phyloP scores from a whole-genome alignment of 2,329 filamentous ascomycete genomes.

The Exophiala lecanii-corni region DNA sequence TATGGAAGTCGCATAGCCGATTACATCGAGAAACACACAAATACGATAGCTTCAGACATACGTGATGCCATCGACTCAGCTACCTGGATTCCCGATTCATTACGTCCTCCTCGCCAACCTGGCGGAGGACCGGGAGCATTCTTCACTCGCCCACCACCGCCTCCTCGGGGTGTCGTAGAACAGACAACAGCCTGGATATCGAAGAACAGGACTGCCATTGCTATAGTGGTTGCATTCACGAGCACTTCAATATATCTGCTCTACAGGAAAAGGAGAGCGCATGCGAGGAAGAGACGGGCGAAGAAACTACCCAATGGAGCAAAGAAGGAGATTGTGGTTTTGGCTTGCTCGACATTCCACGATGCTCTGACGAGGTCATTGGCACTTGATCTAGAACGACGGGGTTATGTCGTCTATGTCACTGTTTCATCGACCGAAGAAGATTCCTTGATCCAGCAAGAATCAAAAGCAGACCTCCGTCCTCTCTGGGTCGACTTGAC shows the following conservation, averaged over 20 bases:
- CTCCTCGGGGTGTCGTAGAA: slow-evolving; percentile 46
- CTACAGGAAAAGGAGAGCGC: slow-evolving; percentile 56
- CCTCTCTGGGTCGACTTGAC: slow-evolving; percentile 78
- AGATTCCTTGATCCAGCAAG: slow-evolving; percentile 66
- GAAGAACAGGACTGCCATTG: slow-evolving; percentile 68
- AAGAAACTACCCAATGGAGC: slow-evolving; percentile 76
- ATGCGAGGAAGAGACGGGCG: slow-evolving; percentile 65
- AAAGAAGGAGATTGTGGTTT: slow-evolving; percentile 77
- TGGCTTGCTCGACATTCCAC: slow-evolving; percentile 74
- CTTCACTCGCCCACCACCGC: slow-evolving; percentile 34
- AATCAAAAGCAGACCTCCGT: slow-evolving; percentile 75
- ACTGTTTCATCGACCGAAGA: slow-evolving; percentile 83
- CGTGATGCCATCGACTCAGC: slow-evolving; percentile 62
- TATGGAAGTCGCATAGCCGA: slow-evolving; percentile 72
- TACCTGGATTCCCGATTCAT: slow-evolving; percentile 66
- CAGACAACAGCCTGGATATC: slow-evolving; percentile 66
- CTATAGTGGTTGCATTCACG: slow-evolving; percentile 65
- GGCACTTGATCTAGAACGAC: slow-evolving; percentile 78
- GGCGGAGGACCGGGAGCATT: slow-evolving; percentile 12
- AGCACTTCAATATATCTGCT: slow-evolving; percentile 59
- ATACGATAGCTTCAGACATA: slow-evolving; percentile 66
- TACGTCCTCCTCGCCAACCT: slow-evolving; percentile 49
- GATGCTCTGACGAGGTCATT: slow-evolving; percentile 80
- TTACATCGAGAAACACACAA: slow-evolving; percentile 75
- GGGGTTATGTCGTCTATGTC: slow-evolving; percentile 90